Evolutionary conservation across 225 moss, liverwort and hornwort genomes (phyloP).

Genomic region (Pseudisothecium myosuroides): DNA sequence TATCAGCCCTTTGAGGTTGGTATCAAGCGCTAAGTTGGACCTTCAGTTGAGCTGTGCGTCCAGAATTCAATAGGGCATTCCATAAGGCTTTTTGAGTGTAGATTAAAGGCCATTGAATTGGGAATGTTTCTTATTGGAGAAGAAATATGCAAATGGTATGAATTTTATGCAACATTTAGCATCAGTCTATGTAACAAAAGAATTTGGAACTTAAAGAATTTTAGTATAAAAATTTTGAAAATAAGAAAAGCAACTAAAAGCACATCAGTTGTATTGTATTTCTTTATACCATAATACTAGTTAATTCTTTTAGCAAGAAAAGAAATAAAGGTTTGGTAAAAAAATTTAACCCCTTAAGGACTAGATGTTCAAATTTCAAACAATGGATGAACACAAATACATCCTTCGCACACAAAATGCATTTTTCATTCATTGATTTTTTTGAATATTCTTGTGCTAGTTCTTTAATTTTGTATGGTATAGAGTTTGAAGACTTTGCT

Average conservation of each 20-base stretch:
- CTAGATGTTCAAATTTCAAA: background rate
- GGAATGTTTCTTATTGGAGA: background rate
- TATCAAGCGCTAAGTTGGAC: too few species aligned
- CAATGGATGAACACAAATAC: background rate
- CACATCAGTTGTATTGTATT: background rate
- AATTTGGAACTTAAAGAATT: background rate
- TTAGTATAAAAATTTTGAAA: background rate
- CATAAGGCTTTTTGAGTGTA: too few species aligned
- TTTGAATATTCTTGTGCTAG: background rate
- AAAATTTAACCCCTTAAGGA: background rate
- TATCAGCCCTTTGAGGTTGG: too few species aligned
- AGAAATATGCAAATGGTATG: background rate
- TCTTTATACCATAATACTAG: background rate
- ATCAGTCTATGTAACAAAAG: background rate
- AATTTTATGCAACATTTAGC: background rate
- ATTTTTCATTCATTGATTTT: rapidly evolving
- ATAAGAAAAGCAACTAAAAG: background rate
- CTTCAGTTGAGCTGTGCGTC: too few species aligned
- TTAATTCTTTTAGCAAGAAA: background rate
- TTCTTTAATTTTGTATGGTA: background rate
- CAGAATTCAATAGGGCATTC: too few species aligned
- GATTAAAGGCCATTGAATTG: too few species aligned
- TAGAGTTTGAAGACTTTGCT: background rate
- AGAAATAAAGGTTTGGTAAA: background rate
- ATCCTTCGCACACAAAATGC: background rate